phyloP scores from a whole-genome alignment of 768 basidiomycete species.

The Leccinellum rugosiceps region DNA sequence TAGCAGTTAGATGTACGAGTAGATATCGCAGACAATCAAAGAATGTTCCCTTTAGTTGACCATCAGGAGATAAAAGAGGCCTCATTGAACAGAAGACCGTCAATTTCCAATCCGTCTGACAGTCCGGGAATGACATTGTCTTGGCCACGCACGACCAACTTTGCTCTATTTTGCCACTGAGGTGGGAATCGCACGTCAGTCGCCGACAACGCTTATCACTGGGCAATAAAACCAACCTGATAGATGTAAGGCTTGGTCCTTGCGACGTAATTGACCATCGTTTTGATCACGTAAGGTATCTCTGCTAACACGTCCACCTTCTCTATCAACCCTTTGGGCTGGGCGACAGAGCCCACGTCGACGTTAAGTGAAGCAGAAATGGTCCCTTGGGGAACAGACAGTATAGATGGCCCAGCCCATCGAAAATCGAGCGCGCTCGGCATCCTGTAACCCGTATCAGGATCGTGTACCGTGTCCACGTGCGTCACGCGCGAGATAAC shows the following conservation, averaged over 20 bases:
- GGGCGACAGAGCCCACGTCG: constrained; percentile 54
- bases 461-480: constrained; percentile 56
- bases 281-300: constrained; percentile 88
- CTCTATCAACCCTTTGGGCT: constrained; percentile 77
- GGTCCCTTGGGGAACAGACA: constrained; percentile 47
- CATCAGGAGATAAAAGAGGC: constrained; percentile 79
- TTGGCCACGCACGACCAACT: constrained; percentile 44
- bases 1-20: constrained; percentile 10
- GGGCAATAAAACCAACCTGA: constrained; percentile 53
- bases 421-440: constrained; percentile 68
- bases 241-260: constrained; percentile 94
- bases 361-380: constrained; percentile 55
- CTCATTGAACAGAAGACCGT: constrained; percentile 82
- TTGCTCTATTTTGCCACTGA: constrained; percentile 59
- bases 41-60: neutral
- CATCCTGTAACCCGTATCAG: constrained; percentile 76
- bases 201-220: neutral
- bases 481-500: constrained; percentile 69
- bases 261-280: constrained; percentile 89
- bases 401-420: constrained; percentile 73
- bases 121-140: constrained; percentile 40
- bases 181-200: neutral
- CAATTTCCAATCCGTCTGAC: constrained; percentile 42
- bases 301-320: constrained; percentile 96
- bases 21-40: neutral